Conservation (phyloP, 106 monocot species). For the Apostasia ramifera region DNA sequence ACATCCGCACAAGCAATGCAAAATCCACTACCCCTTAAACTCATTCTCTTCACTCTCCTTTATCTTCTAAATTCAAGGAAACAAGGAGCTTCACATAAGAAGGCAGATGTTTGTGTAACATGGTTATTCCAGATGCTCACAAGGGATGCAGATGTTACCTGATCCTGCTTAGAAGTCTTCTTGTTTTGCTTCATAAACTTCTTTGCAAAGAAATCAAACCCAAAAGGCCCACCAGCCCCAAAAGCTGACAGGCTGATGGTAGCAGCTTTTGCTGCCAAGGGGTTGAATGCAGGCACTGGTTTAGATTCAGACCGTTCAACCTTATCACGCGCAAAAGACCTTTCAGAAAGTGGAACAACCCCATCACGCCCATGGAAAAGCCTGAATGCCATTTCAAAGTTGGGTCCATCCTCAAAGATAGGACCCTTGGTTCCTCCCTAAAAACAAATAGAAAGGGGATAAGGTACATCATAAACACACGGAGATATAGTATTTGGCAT, state of each 20-base stretch:
- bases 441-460: neutral
- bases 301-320: slow-evolving; percentile 18
- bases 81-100: too few relatives aligned
- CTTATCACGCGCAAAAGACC: slow-evolving; percentile 20
- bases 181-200: slow-evolving; percentile 62
- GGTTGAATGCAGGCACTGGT: slow-evolving; percentile 45
- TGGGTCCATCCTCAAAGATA: slow-evolving; percentile 93
- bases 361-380: slow-evolving; percentile 86
- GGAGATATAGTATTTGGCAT: neutral
- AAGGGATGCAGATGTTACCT: neutral
- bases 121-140: too few relatives aligned
- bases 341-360: slow-evolving; percentile 63
- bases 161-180: slow-evolving; percentile 31
- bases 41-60: too few relatives aligned
- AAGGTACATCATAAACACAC: neutral
- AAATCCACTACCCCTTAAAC: too few relatives aligned
- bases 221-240: slow-evolving; percentile 73
- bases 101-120: too few relatives aligned
- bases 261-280: slow-evolving; percentile 85
- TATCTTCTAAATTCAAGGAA: too few relatives aligned
- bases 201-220: slow-evolving; percentile 76
- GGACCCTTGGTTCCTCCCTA: slow-evolving; percentile 73
- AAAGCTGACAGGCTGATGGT: slow-evolving; percentile 80
- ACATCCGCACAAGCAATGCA: too few relatives aligned
- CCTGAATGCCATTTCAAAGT: slow-evolving; percentile 78